phyloP scores from a whole-genome alignment of 1,139 yeast genomes.

The Entelexis paramagnoliae region DNA sequence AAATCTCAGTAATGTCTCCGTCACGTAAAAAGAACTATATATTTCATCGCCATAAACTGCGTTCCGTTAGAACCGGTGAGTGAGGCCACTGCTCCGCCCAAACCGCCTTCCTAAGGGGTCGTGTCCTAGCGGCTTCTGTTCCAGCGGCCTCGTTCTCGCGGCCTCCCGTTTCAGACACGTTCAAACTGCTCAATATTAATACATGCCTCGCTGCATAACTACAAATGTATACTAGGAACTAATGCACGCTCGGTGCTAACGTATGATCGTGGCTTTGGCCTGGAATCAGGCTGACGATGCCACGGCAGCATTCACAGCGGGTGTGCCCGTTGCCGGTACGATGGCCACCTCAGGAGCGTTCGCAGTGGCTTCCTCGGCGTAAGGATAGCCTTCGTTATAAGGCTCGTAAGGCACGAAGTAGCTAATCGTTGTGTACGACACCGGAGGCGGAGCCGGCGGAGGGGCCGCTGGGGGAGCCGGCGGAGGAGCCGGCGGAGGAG shows the following conservation, averaged over 20 bases:
- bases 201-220: too few species aligned
- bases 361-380: neutral
- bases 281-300: neutral
- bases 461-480: constrained; percentile 2
- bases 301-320: neutral
- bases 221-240: too few species aligned
- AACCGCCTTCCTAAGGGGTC: too few species aligned
- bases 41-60: neutral
- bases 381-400: neutral
- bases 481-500: neutral
- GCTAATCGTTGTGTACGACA: constrained; percentile 15
- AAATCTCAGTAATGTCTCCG: neutral
- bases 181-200: too few species aligned
- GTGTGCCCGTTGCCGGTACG: neutral
- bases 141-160: too few species aligned
- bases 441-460: neutral
- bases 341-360: neutral
- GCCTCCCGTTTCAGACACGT: too few species aligned
- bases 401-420: constrained; percentile 14
- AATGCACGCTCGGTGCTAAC: too few species aligned
- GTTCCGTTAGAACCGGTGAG: neutral
- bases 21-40: neutral
- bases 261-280: too few species aligned
- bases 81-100: too few species aligned
- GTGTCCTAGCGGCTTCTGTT: too few species aligned